phyloP scores from a whole-genome alignment of 2,329 filamentous ascomycete genomes.

The Neonectria sp. region DNA sequence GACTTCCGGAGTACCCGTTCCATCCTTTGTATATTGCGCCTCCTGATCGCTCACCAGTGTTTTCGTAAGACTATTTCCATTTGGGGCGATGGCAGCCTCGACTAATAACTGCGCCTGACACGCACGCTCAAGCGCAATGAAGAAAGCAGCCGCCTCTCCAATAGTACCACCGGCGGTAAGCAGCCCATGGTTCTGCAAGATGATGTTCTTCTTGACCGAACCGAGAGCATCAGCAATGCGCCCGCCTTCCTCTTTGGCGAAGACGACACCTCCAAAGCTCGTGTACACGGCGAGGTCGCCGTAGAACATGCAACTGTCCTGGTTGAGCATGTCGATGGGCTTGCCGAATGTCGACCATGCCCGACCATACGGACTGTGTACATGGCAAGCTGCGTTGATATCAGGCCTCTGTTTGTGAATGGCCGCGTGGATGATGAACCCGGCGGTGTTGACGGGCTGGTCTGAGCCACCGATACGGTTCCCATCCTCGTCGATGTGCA shows the following conservation, averaged over 20 bases:
- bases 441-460: constrained; percentile 75
- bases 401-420: constrained; percentile 75
- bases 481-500: constrained; percentile 73
- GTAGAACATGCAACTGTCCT: constrained; percentile 76
- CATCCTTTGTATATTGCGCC: constrained; percentile 52
- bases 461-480: constrained; percentile 73
- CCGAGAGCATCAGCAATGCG: constrained; percentile 75
- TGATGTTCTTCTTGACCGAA: constrained; percentile 68
- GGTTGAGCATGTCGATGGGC: constrained; percentile 78
- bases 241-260: constrained; percentile 74
- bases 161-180: constrained; percentile 78
- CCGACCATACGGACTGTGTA: constrained; percentile 74
- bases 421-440: constrained; percentile 78
- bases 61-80: constrained; percentile 50
- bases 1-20: constrained; percentile 41
- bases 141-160: constrained; percentile 80
- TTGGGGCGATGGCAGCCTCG: constrained; percentile 68
- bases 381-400: constrained; percentile 77
- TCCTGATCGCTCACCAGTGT: constrained; percentile 58
- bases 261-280: constrained; percentile 63
- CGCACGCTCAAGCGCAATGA: constrained; percentile 76
- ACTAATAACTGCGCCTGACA: constrained; percentile 77
- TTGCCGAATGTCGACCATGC: constrained; percentile 76
- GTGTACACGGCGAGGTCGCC: constrained; percentile 74
- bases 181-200: constrained; percentile 79